A percentile compares a stretch with the other conserved stretches of the same genome.
Conservation (phyloP, 164 flowering plant genomes). For the Annona cherimola region DNA sequence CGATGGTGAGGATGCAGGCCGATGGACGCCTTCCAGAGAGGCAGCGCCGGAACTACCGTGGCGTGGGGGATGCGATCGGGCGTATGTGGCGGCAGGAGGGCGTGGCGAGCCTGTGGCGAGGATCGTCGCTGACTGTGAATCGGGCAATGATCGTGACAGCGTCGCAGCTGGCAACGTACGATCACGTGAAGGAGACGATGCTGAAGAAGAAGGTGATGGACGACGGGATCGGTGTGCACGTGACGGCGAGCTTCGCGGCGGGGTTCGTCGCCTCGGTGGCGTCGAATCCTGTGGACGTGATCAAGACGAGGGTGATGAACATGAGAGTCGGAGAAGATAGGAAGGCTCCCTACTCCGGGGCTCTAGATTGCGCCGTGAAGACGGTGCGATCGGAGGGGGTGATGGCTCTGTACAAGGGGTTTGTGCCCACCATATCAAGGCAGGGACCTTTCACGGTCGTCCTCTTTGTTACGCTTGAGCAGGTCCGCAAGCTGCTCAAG, state of each 20-base stretch:
- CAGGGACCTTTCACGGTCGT: constrained; percentile 90
- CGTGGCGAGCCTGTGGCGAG: constrained; percentile 69
- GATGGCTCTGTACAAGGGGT: constrained; percentile 82
- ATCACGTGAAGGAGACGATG: constrained; percentile 71
- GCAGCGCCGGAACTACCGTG: constrained; percentile 70
- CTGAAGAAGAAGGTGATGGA: constrained; percentile 43
- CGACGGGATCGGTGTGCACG: constrained; percentile 83
- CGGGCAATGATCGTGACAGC: constrained; percentile 92
- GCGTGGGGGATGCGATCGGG: constrained; percentile 67
- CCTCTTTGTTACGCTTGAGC: constrained; percentile 81
- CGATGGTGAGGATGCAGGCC: constrained; percentile 96
- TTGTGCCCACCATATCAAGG: constrained; percentile 75
- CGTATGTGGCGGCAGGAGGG: constrained; percentile 64
- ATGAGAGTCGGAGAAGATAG: constrained; percentile 69
- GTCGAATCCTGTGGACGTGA: constrained; percentile 85
- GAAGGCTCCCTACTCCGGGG: constrained; percentile 66
- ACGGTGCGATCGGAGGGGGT: constrained; percentile 69
- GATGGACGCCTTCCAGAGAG: constrained; percentile 72
- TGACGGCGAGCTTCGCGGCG: constrained; percentile 74
- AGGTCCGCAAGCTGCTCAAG: constrained; percentile 70
- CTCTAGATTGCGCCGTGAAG: constrained; percentile 74
- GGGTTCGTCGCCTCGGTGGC: constrained; percentile 83
- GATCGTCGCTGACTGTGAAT: constrained; percentile 77
- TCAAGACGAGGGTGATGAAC: constrained; percentile 86
- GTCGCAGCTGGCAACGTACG: constrained; percentile 85